These are phyloP conservation scores for Colletotrichum salicis DNA, from an alignment of 2,329 filamentous ascomycete genomes.

Conservation along the genomic window DNA sequence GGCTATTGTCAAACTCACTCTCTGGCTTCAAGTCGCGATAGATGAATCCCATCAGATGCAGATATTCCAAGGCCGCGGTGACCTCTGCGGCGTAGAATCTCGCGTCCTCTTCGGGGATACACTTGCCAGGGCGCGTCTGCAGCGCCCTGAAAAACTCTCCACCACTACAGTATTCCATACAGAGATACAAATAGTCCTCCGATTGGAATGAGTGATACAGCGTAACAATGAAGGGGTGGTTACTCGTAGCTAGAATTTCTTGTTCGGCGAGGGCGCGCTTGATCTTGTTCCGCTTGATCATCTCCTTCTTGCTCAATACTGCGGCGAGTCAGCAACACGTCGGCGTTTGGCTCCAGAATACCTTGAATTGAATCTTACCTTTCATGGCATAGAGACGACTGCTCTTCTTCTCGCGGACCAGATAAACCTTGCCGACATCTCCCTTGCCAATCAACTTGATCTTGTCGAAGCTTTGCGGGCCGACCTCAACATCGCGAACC, in stretches of 20 bases:
- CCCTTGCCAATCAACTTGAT: slow-evolving; percentile 99
- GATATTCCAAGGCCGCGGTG: slow-evolving; percentile 93
- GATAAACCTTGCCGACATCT: slow-evolving; percentile 97
- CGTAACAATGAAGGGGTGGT: slow-evolving; percentile 98
- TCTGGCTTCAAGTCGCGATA: slow-evolving; percentile 98
- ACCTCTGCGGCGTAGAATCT: slow-evolving; percentile 98
- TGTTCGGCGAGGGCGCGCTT: slow-evolving; percentile 97
- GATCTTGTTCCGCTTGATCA: slow-evolving; percentile 99
- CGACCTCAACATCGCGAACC: slow-evolving; percentile 95
- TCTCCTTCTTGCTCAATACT: slow-evolving; percentile 99
- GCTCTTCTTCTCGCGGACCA: slow-evolving; percentile 98
- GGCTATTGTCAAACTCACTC: slow-evolving; percentile 69
- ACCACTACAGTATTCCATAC: slow-evolving; percentile 99
- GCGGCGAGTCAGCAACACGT: slow-evolving; percentile 48
- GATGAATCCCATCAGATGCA: slow-evolving; percentile 99
- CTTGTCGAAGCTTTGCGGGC: slow-evolving; percentile 96
- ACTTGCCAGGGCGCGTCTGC: slow-evolving; percentile 96
- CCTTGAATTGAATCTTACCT: slow-evolving; percentile 65
- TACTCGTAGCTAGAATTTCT: slow-evolving; percentile 97
- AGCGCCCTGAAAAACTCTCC: slow-evolving; percentile 98
- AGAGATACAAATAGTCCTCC: slow-evolving; percentile 98
- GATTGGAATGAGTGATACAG: slow-evolving; percentile 99
- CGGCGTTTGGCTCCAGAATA: background rate
- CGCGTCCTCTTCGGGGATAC: slow-evolving; percentile 95
- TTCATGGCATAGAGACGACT: slow-evolving; percentile 97